Percentiles rank a stretch among this genome's conserved stretches.
These are phyloP conservation scores for Borovskyia barvae DNA, from an alignment of 208 protist genomes.

Conservation along the genomic window DNA sequence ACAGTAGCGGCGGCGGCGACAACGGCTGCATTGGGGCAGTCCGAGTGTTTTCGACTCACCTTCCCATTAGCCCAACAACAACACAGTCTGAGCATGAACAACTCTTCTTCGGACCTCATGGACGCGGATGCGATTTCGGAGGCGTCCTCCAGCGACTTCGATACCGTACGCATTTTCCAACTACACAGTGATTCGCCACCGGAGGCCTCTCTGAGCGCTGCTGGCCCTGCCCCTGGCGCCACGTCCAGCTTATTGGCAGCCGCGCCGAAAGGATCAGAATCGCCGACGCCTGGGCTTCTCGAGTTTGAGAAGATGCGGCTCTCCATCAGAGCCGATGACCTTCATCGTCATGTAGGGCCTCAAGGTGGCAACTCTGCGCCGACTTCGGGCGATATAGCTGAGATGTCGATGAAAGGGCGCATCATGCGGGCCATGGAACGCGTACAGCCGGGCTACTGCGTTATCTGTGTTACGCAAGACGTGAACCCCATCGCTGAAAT, in stretches of 20 bases:
- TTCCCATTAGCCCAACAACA: conserved; percentile 7
- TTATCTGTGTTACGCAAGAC: conserved; percentile 80
- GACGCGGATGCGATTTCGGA: conserved; percentile 26
- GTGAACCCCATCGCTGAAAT: conserved; percentile 81
- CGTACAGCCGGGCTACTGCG: conserved; percentile 39
- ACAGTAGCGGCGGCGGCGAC: background rate
- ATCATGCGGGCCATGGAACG: conserved; percentile 43
- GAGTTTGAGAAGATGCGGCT: conserved; percentile 81
- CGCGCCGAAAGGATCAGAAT: conserved; percentile 1
- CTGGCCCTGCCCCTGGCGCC: no score
- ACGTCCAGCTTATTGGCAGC: no score
- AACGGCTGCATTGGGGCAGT: background rate
- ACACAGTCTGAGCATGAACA: conserved; percentile 1
- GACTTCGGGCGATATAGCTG: conserved; percentile 8
- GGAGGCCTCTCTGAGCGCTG: conserved; percentile 1
- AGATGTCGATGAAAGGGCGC: conserved; percentile 38
- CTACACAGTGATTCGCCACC: conserved; percentile 8
- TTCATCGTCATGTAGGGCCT: conserved; percentile 5
- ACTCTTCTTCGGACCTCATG: conserved; percentile 16
- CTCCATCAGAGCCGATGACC: conserved; percentile 34
- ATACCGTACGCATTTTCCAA: conserved; percentile 34
- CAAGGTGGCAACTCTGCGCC: background rate
- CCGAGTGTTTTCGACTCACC: conserved; percentile 1
- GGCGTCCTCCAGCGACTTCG: conserved; percentile 40
- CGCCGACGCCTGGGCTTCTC: conserved; percentile 33